Evolutionary conservation across 1,139 yeast species (phyloP).

Genomic region (Kodamaea derodonti): DNA sequence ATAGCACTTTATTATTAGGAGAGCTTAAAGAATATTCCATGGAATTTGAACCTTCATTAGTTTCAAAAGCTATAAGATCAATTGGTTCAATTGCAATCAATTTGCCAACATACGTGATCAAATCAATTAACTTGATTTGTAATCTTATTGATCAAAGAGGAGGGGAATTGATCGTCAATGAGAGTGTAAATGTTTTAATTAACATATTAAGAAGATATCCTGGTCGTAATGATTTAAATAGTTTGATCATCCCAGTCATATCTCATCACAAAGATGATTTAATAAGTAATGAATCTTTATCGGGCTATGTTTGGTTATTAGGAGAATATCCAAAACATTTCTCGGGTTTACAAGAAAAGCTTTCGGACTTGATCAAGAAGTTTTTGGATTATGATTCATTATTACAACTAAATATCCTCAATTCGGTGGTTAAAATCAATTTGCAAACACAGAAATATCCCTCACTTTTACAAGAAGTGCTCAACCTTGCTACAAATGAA

Average conservation of each 20-base stretch:
- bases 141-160: constrained; percentile 73
- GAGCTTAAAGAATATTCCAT: constrained; percentile 91
- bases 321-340: constrained; percentile 85
- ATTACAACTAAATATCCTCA: constrained; percentile 73
- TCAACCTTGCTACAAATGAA: constrained; percentile 74
- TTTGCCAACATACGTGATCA: constrained; percentile 54
- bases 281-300: constrained; percentile 58
- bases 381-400: constrained; percentile 71
- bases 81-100: constrained; percentile 89
- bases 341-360: constrained; percentile 44
- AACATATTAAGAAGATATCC: constrained; percentile 81
- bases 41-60: constrained; percentile 92
- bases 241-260: constrained; percentile 68
- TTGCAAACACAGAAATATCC: constrained; percentile 42
- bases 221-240: constrained; percentile 52
- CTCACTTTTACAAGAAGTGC: constrained; percentile 60
- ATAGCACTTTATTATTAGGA: constrained; percentile 65
- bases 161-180: constrained; percentile 74
- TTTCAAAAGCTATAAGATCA: constrained; percentile 74
- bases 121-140: constrained; percentile 73
- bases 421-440: constrained; percentile 75
- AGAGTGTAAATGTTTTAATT: constrained; percentile 71
- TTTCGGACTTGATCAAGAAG: constrained; percentile 49
- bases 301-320: constrained; percentile 83
- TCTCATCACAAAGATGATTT: constrained; percentile 57